Base-by-base conservation (phyloP, 331 rosid species). In the Malus hybrid region DNA sequence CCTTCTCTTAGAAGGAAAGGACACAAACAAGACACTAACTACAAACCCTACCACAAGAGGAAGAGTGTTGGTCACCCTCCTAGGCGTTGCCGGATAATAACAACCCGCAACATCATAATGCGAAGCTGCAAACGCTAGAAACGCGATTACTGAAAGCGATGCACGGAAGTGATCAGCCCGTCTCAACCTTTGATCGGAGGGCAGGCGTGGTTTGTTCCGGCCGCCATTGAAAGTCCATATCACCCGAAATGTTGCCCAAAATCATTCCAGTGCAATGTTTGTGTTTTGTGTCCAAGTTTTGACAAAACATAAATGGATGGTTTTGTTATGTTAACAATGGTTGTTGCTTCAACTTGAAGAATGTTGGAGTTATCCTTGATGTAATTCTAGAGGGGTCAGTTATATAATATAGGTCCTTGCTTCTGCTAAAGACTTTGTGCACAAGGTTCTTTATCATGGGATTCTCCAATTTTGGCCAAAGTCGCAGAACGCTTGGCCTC, bases 161-260 rank as follows among this genome's bases (percentile, higher is more conserved):
- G 82, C 85, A 52, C 85, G 87, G 70, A 87, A 89, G 50, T 81
- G 54, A 79, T 90, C 89, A 52, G 20, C 55, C 89, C 88, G 79
- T 84, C 80, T 84, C 62, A 90, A 71, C 80, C 83, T 70, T 32
- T 87, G 86, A 84, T 86, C 80, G 0, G 81, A 80, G 0, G 89
- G 85, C 60, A 80, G 69, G 1, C 81, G 20, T 1, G 86, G 89
- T 66, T 70, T 84, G 87, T 80, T 90, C 80, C 70, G 64, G 18
- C 82, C 71, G 2, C 92, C 89, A 71, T 78, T 83, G 81, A 86
- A 87, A 57, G 90, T 86, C 89, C 90, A 83, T 64, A 84, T 84
- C 78, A 92, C 90, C 65, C 78, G 71, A 29, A 84, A 84, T 44
- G 90, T 86, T 15, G 92, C 95, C 69, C 24, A 32, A 32, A 32